These are phyloP conservation scores for Dentipellis sp. DNA, from an alignment of 768 basidiomycete genomes.

Conservation along the genomic window DNA sequence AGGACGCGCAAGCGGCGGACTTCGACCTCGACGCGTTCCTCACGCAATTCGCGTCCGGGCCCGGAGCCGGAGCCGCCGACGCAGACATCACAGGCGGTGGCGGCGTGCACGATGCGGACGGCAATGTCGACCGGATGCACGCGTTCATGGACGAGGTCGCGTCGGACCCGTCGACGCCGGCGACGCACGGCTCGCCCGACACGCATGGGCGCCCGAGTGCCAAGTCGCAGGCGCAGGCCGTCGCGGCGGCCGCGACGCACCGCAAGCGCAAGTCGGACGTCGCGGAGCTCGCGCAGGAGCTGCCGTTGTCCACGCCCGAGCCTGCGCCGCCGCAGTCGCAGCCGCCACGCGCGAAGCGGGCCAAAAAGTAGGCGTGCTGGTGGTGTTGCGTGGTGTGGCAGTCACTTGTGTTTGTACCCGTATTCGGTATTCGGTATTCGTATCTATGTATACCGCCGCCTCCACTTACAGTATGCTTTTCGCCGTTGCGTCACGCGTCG, in stretches of 20 bases:
- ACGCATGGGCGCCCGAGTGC: neutral
- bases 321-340: no score
- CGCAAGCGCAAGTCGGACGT: conserved; percentile 24
- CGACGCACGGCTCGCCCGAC: neutral
- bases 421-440: no score
- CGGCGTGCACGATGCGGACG: conserved; percentile 16
- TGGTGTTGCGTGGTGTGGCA: no score
- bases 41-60: conserved; percentile 23
- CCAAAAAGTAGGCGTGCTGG: no score
- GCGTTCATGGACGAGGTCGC: conserved; percentile 36
- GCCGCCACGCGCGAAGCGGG: no score
- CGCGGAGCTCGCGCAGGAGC: conserved; percentile 15
- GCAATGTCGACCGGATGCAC: conserved; percentile 14
- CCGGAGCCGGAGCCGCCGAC: conserved; percentile 20
- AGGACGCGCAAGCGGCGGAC: neutral
- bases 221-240: conserved; percentile 3
- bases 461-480: no score
- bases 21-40: conserved; percentile 18
- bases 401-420: no score
- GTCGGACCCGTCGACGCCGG: conserved; percentile 16
- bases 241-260: conserved; percentile 3
- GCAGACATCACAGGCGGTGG: no score
- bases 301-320: neutral
- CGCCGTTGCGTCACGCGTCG: no score
- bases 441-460: no score